Conservation (phyloP, 2,329 filamentous ascomycete species). For the Dactylellina haptotyla region DNA sequence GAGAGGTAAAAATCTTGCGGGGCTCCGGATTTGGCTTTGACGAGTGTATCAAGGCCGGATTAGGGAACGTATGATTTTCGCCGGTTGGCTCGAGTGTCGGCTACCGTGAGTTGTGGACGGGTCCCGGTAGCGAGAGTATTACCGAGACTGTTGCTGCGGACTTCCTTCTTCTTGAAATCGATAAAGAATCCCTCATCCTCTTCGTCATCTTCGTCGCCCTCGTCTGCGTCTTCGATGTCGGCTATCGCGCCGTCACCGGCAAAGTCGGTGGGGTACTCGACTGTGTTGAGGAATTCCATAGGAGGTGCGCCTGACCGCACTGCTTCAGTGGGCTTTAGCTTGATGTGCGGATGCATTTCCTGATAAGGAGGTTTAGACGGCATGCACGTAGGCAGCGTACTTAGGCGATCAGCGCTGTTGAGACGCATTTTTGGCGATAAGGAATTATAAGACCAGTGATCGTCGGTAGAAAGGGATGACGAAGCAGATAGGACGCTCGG, state of each 20-base stretch:
- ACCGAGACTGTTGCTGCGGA: conserved; percentile 48
- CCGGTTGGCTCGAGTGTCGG: conserved; percentile 26
- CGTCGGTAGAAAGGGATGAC: conserved; percentile 57
- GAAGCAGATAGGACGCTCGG: conserved; percentile 57
- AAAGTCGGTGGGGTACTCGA: conserved; percentile 49
- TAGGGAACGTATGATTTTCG: conserved; percentile 48
- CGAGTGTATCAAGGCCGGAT: conserved; percentile 19
- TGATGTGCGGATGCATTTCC: conserved; percentile 49
- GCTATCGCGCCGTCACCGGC: conserved; percentile 46
- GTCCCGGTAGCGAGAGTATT: conserved; percentile 37
- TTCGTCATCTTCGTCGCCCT: conserved; percentile 53
- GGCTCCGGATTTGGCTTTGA: conserved; percentile 18
- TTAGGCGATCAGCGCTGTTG: conserved; percentile 41
- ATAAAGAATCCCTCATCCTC: conserved; percentile 56
- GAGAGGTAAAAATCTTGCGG: not conserved
- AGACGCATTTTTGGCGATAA: conserved; percentile 47
- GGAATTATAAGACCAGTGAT: conserved; percentile 44
- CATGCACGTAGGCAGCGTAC: conserved; percentile 33
- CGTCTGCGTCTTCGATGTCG: conserved; percentile 56
- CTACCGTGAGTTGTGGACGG: conserved; percentile 26
- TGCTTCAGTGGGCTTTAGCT: conserved; percentile 31
- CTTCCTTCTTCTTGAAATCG: conserved; percentile 52
- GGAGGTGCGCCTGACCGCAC: conserved; percentile 45
- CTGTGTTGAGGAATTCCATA: conserved; percentile 49
- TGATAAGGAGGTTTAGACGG: conserved; percentile 50